Percentiles rank a stretch among this genome's conserved stretches.
Conservation (phyloP, 2,329 filamentous ascomycete genomes). For the Aspergillus amoenus region DNA sequence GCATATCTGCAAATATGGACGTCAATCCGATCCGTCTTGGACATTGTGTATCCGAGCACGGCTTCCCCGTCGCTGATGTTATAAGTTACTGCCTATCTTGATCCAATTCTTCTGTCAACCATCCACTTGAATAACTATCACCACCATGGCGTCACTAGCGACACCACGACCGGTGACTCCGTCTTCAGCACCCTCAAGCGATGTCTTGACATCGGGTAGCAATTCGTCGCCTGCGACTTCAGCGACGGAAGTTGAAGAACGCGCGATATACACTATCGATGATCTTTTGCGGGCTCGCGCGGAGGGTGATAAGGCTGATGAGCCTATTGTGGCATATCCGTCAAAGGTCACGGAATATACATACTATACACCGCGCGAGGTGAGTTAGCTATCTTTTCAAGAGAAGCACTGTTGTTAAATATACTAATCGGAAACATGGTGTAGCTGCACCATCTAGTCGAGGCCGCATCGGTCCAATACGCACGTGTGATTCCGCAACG, state of each 20-base stretch:
- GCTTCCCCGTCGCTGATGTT: not conserved
- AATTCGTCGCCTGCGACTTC: slow-evolving; percentile 10
- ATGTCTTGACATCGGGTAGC: not conserved
- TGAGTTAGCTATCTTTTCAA: not conserved
- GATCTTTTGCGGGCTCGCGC: slow-evolving; percentile 14
- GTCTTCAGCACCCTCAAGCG: not conserved
- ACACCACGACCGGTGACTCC: not conserved
- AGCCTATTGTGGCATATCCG: slow-evolving; percentile 20
- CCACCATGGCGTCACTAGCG: slow-evolving; percentile 8
- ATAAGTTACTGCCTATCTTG: not conserved
- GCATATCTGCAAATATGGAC: not conserved
- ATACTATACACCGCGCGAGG: slow-evolving; percentile 20
- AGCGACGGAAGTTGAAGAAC: slow-evolving; percentile 2
- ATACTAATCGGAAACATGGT: not conserved
- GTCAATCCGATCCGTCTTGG: not conserved
- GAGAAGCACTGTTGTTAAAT: too few relatives aligned
- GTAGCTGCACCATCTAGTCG: slow-evolving; percentile 20
- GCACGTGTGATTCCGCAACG: slow-evolving; percentile 19
- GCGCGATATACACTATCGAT: slow-evolving; percentile 16
- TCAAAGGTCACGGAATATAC: slow-evolving; percentile 12
- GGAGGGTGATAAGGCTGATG: slow-evolving; percentile 6
- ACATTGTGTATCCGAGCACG: not conserved
- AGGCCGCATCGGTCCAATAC: slow-evolving; percentile 19
- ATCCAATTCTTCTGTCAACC: not conserved
- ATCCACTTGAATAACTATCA: not conserved